Percentiles rank a stretch among this genome's conserved stretches.
These are phyloP conservation scores for Exophiala bonariae DNA, from an alignment of 2,329 filamentous ascomycete genomes.

Conservation along the genomic window DNA sequence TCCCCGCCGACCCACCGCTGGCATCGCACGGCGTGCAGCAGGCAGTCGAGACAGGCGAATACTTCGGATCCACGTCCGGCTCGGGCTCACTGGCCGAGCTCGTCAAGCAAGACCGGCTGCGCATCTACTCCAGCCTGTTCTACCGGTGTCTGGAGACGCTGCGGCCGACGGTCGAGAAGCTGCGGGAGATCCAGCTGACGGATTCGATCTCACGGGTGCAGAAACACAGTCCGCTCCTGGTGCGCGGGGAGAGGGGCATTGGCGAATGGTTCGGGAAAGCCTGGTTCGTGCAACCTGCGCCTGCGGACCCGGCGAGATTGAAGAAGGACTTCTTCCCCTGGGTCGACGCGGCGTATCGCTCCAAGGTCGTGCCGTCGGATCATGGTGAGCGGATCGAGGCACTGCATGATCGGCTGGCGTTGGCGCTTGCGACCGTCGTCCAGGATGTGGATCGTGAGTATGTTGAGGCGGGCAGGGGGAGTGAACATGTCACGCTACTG, in stretches of 20 bases:
- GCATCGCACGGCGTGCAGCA: conserved; percentile 85
- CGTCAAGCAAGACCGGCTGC: conserved; percentile 56
- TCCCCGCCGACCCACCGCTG: conserved; percentile 82
- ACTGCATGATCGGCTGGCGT: conserved; percentile 77
- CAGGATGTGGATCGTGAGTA: conserved; percentile 41
- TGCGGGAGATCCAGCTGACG: conserved; percentile 28
- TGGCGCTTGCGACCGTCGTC: conserved; percentile 45
- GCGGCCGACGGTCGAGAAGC: conserved; percentile 56
- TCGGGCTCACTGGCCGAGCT: conserved; percentile 58
- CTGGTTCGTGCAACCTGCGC: conserved; percentile 79
- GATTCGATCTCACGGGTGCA: conserved; percentile 15
- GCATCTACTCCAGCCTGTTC: conserved; percentile 78
- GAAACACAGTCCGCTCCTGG: conserved; percentile 35
- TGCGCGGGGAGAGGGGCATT: conserved; percentile 37
- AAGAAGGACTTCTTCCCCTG: conserved; percentile 66
- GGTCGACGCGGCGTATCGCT: conserved; percentile 50
- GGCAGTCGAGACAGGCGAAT: conserved; percentile 69
- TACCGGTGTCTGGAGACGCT: conserved; percentile 88
- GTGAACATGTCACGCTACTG: conserved; percentile 68
- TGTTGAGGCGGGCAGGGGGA: conserved; percentile 37
- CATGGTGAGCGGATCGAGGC: conserved; percentile 78
- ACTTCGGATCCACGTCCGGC: conserved; percentile 46
- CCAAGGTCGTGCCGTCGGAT: conserved; percentile 66
- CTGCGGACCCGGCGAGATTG: conserved; percentile 65
- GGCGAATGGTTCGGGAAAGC: conserved; percentile 92